Conservation (phyloP, 2,329 filamentous ascomycete species). For the Fusarium ambrosium region DNA sequence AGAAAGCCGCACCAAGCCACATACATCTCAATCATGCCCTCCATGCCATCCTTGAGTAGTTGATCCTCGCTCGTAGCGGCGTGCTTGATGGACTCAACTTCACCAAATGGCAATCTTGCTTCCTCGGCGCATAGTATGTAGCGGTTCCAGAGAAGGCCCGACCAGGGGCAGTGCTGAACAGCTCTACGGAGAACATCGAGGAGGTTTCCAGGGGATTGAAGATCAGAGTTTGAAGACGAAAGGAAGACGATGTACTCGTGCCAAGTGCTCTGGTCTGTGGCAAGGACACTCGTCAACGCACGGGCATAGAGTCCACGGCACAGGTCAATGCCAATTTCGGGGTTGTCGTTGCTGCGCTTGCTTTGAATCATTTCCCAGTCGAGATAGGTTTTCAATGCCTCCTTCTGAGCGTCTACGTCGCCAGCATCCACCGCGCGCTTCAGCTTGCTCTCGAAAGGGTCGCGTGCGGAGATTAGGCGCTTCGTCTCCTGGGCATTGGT, state of each 20-base stretch:
- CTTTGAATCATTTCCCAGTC: constrained; percentile 83
- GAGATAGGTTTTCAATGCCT: constrained; percentile 76
- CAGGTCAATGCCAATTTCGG: constrained; percentile 62
- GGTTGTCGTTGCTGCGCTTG: constrained; percentile 62
- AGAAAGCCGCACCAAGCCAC: constrained; percentile 96
- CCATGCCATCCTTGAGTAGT: constrained; percentile 87
- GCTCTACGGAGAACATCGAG: constrained; percentile 84
- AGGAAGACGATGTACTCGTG: constrained; percentile 86
- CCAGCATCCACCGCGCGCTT: constrained; percentile 68
- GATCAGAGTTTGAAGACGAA: constrained; percentile 59
- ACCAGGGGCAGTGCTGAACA: constrained; percentile 93
- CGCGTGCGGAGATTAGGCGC: constrained; percentile 71
- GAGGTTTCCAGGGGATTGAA: constrained; percentile 58
- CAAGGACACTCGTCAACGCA: constrained; percentile 77
- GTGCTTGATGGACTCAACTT: constrained; percentile 92
- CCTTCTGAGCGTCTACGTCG: constrained; percentile 68
- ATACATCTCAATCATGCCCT: constrained; percentile 91
- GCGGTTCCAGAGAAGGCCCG: constrained; percentile 89
- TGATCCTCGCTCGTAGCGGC: constrained; percentile 88
- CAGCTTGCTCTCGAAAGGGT: constrained; percentile 76
- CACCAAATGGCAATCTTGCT: constrained; percentile 79
- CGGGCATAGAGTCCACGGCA: constrained; percentile 81
- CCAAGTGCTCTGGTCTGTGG: constrained; percentile 83
- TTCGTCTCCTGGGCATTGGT: constrained; percentile 74
- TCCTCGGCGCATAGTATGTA: constrained; percentile 89